Evolutionary conservation across 257 asterid genomes (phyloP), one percentile per base, ranked within the genome.

Genomic region (Avicennia marina): DNA sequence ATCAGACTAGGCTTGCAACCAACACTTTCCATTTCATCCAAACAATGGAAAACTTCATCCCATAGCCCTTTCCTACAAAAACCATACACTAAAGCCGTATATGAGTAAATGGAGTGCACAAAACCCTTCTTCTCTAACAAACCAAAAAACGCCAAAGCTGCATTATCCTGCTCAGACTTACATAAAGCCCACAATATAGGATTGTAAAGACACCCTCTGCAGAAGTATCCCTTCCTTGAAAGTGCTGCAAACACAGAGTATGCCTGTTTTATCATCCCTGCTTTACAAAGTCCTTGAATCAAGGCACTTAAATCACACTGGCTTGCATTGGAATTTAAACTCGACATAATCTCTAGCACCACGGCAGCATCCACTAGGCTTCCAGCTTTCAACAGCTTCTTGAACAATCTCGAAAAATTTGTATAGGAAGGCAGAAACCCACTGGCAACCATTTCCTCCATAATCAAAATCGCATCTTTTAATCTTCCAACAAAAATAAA

Each of bases 81-180:
- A 46, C 83, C 79, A 66, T 86, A 75, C 31, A 81, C 64, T 58
- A 85, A 65, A 34, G 87, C 87, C 22, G 85, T 82, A 52, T 80
- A 82, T 6, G 91, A 65, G 58, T 73, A 72, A 26, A 70, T 77
- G 32, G 68, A 75, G 44, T 7, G 46, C 47, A 44, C 26, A 49
- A 70, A 59, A 7, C 87, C 85, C 66, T 73, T 85, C 74, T 77
- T 82, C 29, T 62, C 69, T 39, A 85, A 67, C 65, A 64, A 73
- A 58, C 83, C 76, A 61, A 85, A 62, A 74, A 77, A 73, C 2
- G 88, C 76, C 56, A 85, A 46, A 3, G 79, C 65, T 0, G 43
- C 26, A 47, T 50, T 17, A 53, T 53, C 50, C 53, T 66, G 62
- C 20, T 38, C 45, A 17, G 67, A 76, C 65, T 75, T 85, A 54